These are phyloP conservation scores for Triglochin maritima DNA, from an alignment of 106 monocot genomes.

Conservation along the genomic window DNA sequence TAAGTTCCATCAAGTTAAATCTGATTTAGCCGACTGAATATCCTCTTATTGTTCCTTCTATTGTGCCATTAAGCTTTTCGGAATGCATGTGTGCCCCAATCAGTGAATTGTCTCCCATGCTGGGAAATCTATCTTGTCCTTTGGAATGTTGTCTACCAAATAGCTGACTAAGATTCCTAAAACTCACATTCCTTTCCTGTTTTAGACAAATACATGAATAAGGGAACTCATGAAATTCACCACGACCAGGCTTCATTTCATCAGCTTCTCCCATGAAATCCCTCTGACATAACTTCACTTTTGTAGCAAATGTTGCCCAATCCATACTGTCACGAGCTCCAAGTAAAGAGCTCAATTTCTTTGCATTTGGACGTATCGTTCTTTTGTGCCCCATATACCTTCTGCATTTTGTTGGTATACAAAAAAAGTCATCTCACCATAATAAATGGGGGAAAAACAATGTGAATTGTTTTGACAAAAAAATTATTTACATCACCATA, in stretches of 20 bases:
- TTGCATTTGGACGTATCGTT: slow-evolving; percentile 61
- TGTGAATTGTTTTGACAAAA: background rate
- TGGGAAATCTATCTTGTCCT: background rate
- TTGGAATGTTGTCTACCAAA: background rate
- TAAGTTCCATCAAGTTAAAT: too few species aligned
- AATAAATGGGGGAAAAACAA: background rate
- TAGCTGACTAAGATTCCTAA: background rate
- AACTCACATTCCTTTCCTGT: background rate
- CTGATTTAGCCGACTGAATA: too few species aligned
- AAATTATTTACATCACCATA: background rate
- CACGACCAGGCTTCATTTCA: slow-evolving; percentile 72
- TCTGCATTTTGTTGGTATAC: background rate
- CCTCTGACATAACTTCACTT: slow-evolving; percentile 55
- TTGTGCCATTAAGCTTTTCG: too few species aligned
- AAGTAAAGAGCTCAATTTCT: slow-evolving; percentile 64
- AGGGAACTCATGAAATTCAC: slow-evolving; percentile 91
- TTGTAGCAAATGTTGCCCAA: slow-evolving; percentile 51
- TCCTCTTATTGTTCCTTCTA: too few species aligned
- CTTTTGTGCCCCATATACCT: slow-evolving; percentile 5
- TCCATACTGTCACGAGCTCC: slow-evolving; percentile 33
- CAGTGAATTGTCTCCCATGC: background rate
- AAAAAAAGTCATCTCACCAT: background rate
- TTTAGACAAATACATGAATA: slow-evolving; percentile 71
- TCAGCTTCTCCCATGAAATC: slow-evolving; percentile 91
- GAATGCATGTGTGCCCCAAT: too few species aligned